Evolutionary conservation across 2,329 filamentous ascomycete species (phyloP), one percentile per base, ranked within the genome.

Genomic region (Macrophomina phaseolina): DNA sequence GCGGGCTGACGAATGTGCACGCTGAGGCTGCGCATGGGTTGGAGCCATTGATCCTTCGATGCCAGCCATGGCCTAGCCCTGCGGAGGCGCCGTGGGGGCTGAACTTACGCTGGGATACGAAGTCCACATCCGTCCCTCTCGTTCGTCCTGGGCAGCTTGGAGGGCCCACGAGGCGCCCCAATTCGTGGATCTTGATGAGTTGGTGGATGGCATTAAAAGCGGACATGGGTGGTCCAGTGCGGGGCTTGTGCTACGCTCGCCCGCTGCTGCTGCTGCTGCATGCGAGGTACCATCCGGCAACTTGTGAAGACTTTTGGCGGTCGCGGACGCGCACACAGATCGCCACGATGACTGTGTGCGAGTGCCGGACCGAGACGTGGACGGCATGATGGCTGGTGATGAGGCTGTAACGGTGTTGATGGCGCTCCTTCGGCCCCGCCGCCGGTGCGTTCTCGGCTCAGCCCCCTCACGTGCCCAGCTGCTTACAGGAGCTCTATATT

Each of bases 61-160:
- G 42, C n/a, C 42, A 3, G 56, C 56, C 40, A 36, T 30, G 23
- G 14, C 45, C 16, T n/a, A 46, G 56, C 56, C 9, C 12, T 46
- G 36, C n/a, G 56, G 6, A 9, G 23, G 23, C 12, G 16, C 23
- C 40, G 42, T 61, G 56, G 56, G 56, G 56, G 56, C 56, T 8
- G 48, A 30, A 23, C 5, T 6, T 28, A 61, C 56, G 56, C 14
- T 34, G 4, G 28, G 16, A 61, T 36, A 36, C 42, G 8, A 36
- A 40, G 56, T n/a, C 42, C 30, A 28, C 18, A 18, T 61, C 40
- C 56, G 4, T 32, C 68, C 16, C 8, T 28, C 51, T n/a, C 4
- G 32, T 16, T 77, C 61, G 75, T 68, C 63, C 81, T 81, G 2
- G 81, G 69, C 5, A 73, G 76, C 18, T 80, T 7, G 16, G 34